Base-by-base conservation (phyloP, 257 asterid genomes). In the Orobanche coerulescens region DNA sequence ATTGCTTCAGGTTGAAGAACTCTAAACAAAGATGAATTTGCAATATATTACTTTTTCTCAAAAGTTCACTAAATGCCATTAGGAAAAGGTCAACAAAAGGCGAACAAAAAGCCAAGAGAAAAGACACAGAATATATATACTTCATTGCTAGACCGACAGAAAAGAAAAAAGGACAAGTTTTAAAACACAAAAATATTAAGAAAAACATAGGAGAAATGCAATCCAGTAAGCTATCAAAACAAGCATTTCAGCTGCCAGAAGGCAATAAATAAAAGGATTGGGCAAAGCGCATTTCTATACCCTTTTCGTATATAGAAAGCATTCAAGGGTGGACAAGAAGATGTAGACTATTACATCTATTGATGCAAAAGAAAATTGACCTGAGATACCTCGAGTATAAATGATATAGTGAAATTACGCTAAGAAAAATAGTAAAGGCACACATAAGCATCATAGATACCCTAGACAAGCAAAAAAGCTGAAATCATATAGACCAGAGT, bases 31-130 rank as follows among this genome's bases (percentile, higher is more conserved):
- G 60, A 43, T 28, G 51, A 46, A 70, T 30, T 22, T 55, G 63
- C 58, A 25, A 44, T 44, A 67, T 65, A 60, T 59, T 53, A 52
- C 15, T 26, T 57, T 25, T 16, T 23, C 50, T 15, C 46, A 66
- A 26, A 12, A 61, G 20, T 40, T 26, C 57, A 67, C 52, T 5
- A 33, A 20, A 58, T 36, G 37, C 13, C 24, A 69, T 4, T 43
- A n/a, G 49, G 57, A 46, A 65, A 57, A 20, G 30, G 48, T 20
- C 55, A 55, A 62, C 58, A 23, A 55, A 46, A 67, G 40, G 58
- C 53, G 26, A 48, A 31, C 23, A 58, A 30, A 30, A 16, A 66
- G 39, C 61, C 42, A 39, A 33, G 12, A 10, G 19, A 30, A 23
- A 58, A 19, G 63, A n/a, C n/a, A n/a, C n/a, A n/a, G n/a, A n/a